Conservation (phyloP, 2,329 filamentous ascomycete genomes). For the Ophiognomonia clavigignenti-juglandacearum region DNA sequence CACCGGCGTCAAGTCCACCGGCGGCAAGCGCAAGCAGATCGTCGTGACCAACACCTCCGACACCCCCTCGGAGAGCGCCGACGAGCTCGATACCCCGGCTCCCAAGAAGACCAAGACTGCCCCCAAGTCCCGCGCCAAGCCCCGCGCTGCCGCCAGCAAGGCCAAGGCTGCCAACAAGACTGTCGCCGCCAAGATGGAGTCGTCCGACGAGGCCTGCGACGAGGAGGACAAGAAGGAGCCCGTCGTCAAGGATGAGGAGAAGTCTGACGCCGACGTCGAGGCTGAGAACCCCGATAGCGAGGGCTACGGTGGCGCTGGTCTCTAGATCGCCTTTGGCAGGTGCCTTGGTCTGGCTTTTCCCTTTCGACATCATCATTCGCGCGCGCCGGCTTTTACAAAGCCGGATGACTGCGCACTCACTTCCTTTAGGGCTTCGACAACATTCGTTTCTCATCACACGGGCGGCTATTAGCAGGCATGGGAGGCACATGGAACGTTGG, state of each 20-base stretch:
- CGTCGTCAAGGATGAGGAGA: not conserved
- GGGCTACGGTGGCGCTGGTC: too few species aligned
- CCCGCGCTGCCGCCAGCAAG: conserved; percentile 7
- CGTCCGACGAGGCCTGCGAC: not conserved
- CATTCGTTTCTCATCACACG: not conserved
- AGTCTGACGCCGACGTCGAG: not conserved
- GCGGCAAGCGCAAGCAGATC: conserved; percentile 14
- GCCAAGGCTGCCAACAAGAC: not conserved
- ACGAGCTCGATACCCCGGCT: not conserved
- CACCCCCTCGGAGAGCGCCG: not conserved
- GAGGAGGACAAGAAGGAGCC: not conserved
- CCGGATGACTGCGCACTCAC: too few species aligned
- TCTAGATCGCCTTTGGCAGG: not conserved
- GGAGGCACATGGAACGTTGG: too few species aligned
- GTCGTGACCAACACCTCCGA: not conserved
- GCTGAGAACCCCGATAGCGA: not conserved
- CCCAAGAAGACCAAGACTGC: conserved; percentile 3
- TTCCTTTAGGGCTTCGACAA: too few species aligned
- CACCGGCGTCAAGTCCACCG: conserved; percentile 1
- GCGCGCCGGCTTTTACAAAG: too few species aligned
- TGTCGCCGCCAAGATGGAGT: not conserved
- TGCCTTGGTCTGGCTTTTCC: not conserved
- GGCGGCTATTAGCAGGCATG: too few species aligned
- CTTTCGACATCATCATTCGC: not conserved
- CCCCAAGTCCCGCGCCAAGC: not conserved